A percentile compares a stretch with the other conserved stretches of the same genome.
Conservation (phyloP, 768 basidiomycete genomes). For the Porphyrellus cyaneotinctus region DNA sequence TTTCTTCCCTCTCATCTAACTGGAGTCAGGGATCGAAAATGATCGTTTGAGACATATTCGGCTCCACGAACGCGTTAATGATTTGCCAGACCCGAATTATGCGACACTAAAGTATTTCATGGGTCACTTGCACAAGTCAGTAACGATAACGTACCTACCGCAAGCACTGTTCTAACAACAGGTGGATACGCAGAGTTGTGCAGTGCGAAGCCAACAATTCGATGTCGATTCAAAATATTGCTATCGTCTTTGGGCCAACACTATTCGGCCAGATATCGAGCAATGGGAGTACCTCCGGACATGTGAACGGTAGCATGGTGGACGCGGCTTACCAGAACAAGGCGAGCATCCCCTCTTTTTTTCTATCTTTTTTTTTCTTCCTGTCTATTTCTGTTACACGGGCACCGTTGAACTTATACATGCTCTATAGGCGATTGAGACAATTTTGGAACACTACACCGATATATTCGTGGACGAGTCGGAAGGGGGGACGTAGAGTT, state of each 20-base stretch:
- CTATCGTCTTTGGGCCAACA: slow-evolving; percentile 98
- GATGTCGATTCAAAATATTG: slow-evolving; percentile 90
- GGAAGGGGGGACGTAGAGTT: slow-evolving; percentile 38
- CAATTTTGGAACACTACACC: slow-evolving; percentile 87
- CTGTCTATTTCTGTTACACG: too few species aligned
- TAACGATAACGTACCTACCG: not conserved
- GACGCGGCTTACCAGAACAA: slow-evolving; percentile 72
- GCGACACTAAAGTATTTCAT: slow-evolving; percentile 94
- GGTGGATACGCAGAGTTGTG: slow-evolving; percentile 54
- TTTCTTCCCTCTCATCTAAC: not conserved
- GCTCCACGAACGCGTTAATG: slow-evolving; percentile 95
- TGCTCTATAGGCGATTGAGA: slow-evolving; percentile 76
- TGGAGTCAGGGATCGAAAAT: slow-evolving; percentile 76
- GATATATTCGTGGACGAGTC: slow-evolving; percentile 96
- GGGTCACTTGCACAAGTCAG: slow-evolving; percentile 87
- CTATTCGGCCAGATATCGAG: slow-evolving; percentile 72
- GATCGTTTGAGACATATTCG: slow-evolving; percentile 94
- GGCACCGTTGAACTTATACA: slow-evolving; percentile 7
- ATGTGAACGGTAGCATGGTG: slow-evolving; percentile 54
- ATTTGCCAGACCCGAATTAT: slow-evolving; percentile 98
- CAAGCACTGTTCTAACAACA: slow-evolving; percentile 6
- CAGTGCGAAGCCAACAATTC: slow-evolving; percentile 75
- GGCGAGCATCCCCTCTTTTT: slow-evolving; percentile 34
- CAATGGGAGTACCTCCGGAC: slow-evolving; percentile 40
- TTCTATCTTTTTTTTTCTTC: not conserved